Evolutionary conservation across 208 protist genomes (phyloP).

Genomic region (Leishmania martiniquensis): DNA sequence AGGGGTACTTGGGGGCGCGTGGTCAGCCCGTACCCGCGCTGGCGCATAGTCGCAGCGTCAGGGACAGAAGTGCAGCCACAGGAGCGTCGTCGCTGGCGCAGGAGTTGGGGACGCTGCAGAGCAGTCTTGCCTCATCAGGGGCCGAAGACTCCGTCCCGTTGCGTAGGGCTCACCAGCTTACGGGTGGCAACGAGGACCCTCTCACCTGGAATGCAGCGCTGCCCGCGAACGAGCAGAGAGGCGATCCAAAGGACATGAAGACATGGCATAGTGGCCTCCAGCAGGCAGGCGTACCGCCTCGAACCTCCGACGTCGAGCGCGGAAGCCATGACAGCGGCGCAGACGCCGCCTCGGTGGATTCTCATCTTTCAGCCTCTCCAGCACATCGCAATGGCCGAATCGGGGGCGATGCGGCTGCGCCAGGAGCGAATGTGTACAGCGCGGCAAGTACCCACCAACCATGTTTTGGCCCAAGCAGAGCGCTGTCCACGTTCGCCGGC

Average conservation of each 20-base stretch:
- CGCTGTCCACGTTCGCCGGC: conserved; percentile 12
- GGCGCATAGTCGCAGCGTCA: not conserved
- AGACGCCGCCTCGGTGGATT: not conserved
- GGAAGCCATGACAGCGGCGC: no score
- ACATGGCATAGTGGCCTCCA: not conserved
- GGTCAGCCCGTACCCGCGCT: not conserved
- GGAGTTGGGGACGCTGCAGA: not conserved
- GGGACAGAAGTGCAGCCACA: not conserved
- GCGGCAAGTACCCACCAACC: conserved; percentile 1
- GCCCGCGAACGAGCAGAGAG: not conserved
- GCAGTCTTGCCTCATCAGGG: not conserved
- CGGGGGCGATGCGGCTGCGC: conserved; percentile 4
- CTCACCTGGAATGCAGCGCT: conserved; percentile 1
- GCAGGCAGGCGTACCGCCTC: not conserved
- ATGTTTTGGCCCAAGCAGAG: conserved; percentile 17
- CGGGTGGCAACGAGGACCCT: not conserved
- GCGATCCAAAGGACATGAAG: not conserved
- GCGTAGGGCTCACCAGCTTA: not conserved
- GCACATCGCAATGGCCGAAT: not conserved
- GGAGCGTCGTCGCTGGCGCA: not conserved
- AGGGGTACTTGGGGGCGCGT: not conserved
- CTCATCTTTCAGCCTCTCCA: not conserved
- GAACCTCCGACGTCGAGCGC: not conserved
- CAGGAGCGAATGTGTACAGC: not conserved
- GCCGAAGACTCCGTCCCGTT: conserved; percentile 12